These are phyloP conservation scores for Stephania cephalantha DNA, from an alignment of 164 flowering plant species.

Conservation along the genomic window DNA sequence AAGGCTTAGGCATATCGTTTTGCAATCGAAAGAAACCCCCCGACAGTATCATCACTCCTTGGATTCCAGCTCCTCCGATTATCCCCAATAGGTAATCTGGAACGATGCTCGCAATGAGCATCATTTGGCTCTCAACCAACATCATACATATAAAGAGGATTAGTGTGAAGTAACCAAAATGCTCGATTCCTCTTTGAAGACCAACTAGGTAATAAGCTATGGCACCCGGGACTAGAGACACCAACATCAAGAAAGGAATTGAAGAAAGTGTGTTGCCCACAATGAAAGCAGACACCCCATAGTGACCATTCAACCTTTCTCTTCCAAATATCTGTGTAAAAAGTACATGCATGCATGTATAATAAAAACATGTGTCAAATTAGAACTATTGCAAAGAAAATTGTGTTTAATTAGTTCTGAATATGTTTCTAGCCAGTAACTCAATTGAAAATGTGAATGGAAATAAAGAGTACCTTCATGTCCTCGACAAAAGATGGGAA, in stretches of 20 bases:
- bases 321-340: slow-evolving; percentile 35
- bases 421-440: background rate
- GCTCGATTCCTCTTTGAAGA: slow-evolving; percentile 30
- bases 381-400: too few relatives aligned
- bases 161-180: slow-evolving; percentile 34
- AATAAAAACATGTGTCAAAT: too few relatives aligned
- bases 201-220: slow-evolving; percentile 43
- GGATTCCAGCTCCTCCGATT: slow-evolving; percentile 51
- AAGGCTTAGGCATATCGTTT: slow-evolving; percentile 41
- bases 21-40: slow-evolving; percentile 54
- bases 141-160: slow-evolving; percentile 29
- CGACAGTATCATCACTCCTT: slow-evolving; percentile 43
- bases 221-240: slow-evolving; percentile 41
- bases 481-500: slow-evolving; percentile 55
- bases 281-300: slow-evolving; percentile 43
- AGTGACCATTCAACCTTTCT: slow-evolving; percentile 60
- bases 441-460: background rate
- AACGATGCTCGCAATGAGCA: slow-evolving; percentile 52
- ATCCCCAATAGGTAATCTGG: slow-evolving; percentile 62
- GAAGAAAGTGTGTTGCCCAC: slow-evolving; percentile 52
- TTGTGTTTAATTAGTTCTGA: background rate
- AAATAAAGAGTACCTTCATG: slow-evolving; percentile 30
- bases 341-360: too few relatives aligned
- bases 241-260: slow-evolving; percentile 39
- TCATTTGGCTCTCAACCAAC: slow-evolving; percentile 62